Percentiles rank a stretch among this genome's conserved stretches.
These are phyloP conservation scores for Trypanosoma scelopori DNA, from an alignment of 208 protist species.

Conservation along the genomic window DNA sequence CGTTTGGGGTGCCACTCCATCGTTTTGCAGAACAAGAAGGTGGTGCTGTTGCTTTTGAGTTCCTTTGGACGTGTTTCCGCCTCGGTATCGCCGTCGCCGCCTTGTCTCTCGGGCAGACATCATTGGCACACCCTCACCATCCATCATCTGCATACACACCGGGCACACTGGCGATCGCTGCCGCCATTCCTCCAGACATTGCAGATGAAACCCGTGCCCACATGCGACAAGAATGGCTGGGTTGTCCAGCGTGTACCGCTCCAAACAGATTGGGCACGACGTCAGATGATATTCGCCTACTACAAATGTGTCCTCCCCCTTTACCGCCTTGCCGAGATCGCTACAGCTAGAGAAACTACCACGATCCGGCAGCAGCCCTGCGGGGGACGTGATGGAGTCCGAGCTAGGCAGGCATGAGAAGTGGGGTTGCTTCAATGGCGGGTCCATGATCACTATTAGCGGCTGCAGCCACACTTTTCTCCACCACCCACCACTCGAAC, in stretches of 20 bases:
- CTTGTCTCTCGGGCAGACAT: constrained; percentile 45
- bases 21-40: neutral
- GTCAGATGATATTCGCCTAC: constrained; percentile 72
- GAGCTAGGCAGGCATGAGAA: constrained; percentile 17
- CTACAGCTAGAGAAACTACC: constrained; percentile 23
- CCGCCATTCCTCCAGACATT: constrained; percentile 81
- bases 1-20: neutral
- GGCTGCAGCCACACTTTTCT: no score
- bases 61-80: neutral
- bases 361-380: neutral
- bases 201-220: constrained; percentile 79
- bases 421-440: neutral
- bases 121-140: constrained; percentile 41
- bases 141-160: constrained; percentile 51
- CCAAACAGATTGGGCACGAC: constrained; percentile 77
- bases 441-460: no score
- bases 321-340: constrained; percentile 13
- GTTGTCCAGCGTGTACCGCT: constrained; percentile 77
- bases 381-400: constrained; percentile 23
- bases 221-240: constrained; percentile 77
- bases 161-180: constrained; percentile 64
- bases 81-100: constrained; percentile 33
- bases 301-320: constrained; percentile 51
- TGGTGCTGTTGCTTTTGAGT: neutral
- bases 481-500: no score